Evolutionary conservation across 2,329 filamentous ascomycete species (phyloP).

Genomic region (Coniochaeta sp.): DNA sequence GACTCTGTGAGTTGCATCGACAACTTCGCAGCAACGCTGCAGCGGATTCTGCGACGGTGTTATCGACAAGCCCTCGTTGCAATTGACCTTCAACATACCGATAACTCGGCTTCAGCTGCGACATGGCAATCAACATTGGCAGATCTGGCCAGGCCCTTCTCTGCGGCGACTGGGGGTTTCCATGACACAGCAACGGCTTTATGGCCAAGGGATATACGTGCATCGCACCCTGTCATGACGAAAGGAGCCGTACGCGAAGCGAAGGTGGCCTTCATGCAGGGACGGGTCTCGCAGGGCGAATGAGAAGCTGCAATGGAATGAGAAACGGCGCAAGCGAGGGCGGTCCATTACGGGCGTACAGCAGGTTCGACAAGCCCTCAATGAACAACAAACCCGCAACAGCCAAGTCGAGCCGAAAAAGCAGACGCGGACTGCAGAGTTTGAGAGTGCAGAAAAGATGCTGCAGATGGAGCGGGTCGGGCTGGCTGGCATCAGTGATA

Average conservation of each 20-base stretch:
- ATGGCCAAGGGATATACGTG: neutral
- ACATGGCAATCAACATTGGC: no score
- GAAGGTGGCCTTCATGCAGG: constrained; percentile 3
- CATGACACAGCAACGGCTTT: constrained; percentile 9
- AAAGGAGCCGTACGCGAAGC: constrained; percentile 3
- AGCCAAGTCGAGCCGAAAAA: neutral
- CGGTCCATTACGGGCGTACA: neutral
- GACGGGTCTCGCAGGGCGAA: constrained; percentile 1
- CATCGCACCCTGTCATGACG: neutral
- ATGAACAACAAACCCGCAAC: neutral
- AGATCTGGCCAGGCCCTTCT: neutral
- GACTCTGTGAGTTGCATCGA: no score
- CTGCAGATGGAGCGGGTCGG: neutral
- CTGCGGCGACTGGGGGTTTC: constrained; percentile 15
- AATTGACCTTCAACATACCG: no score
- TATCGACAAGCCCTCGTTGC: no score
- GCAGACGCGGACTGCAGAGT: neutral
- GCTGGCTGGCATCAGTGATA: neutral
- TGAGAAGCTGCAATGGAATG: neutral
- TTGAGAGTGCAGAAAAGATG: neutral
- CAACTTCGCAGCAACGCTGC: neutral
- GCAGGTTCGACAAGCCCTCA: neutral
- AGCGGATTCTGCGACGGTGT: neutral
- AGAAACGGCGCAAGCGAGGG: neutral
- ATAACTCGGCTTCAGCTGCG: no score